Evolutionary conservation across 2,329 filamentous ascomycete species (phyloP).

Genomic region (Colletotrichum australisinense): DNA sequence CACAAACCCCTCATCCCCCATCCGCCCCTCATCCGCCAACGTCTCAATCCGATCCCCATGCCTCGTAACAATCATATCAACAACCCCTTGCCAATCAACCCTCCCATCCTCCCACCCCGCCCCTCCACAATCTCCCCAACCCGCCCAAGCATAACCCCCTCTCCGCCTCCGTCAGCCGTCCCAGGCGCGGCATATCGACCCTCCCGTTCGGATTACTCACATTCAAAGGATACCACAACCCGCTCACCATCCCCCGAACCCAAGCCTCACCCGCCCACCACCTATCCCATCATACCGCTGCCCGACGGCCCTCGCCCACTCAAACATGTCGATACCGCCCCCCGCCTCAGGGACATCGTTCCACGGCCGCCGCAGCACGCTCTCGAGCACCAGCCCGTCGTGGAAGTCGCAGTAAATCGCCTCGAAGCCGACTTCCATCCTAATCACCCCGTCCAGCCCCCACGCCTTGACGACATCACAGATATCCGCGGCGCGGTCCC

Average conservation of each 20-base stretch:
- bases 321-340: constrained; percentile 46
- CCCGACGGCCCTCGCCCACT: constrained; percentile 54
- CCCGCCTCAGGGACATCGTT: constrained; percentile 37
- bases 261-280: constrained; percentile 52
- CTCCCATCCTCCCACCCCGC: constrained; percentile 39
- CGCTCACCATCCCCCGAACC: constrained; percentile 65
- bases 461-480: constrained; percentile 64
- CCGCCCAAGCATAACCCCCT: constrained; percentile 53
- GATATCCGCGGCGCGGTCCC: constrained; percentile 62
- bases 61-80: constrained; percentile 73
- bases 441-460: constrained; percentile 74
- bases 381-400: constrained; percentile 51
- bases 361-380: constrained; percentile 44
- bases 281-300: constrained; percentile 60
- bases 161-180: constrained; percentile 43
- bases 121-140: constrained; percentile 55
- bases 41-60: constrained; percentile 66
- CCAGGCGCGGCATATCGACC: constrained; percentile 48
- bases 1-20: constrained; percentile 44
- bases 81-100: constrained; percentile 74
- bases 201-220: constrained; percentile 53
- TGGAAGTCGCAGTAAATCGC: constrained; percentile 75
- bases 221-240: constrained; percentile 62
- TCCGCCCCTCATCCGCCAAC: constrained; percentile 30
- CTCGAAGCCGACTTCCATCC: constrained; percentile 79